Base-by-base conservation (phyloP, 768 basidiomycete genomes). In the Naganishia vaughanmartiniae region DNA sequence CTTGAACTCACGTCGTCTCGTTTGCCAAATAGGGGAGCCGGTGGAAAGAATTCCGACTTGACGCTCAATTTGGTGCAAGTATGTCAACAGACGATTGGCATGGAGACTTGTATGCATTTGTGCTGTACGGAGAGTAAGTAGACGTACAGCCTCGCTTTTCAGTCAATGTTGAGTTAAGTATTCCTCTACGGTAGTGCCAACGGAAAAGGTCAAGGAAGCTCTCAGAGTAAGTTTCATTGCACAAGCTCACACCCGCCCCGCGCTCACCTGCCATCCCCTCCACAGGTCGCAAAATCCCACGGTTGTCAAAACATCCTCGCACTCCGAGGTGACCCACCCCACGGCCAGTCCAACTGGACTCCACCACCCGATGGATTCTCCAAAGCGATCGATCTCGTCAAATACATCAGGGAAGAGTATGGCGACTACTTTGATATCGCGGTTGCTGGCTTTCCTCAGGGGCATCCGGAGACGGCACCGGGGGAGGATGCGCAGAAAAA, bases 31-130 rank as follows among this genome's bases (percentile, higher is more conserved):
- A 96, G 93, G 93, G 95, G 95, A 83, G 94, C 94, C 66, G 94
- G 94, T 67, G 94, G 94, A 66, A 87, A 93, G 72, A 95, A 93
- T 42, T 95, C 93, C 53, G 94, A 96, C 77, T 83, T 97, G 69
- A 95, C 94, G 14, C 88, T 91, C 5, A 91, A 93, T 76, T 88
- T 97, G 84, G 92, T 96, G 72, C 93, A 93, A 83, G 92, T 90
- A 51, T 95, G 93, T 79, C 93, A 97, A 82, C 85, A 90, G 56
- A 82, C 91, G 46, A 91, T 98, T 81, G 96, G 94, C 0, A 85
- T 98, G 28, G 93, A 98, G 83, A 95, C 93, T 33, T 97, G 93
- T 83, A 93, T 99, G 92, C 96, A 99, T 82, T 82, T 99, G 74
- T 98, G 95, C 54, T 98, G 96, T 79, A 98, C 96, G 60, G 96